Percentiles rank a stretch among this genome's conserved stretches.
Conservation (phyloP, 768 basidiomycete species). For the Auricularia heimuer region DNA sequence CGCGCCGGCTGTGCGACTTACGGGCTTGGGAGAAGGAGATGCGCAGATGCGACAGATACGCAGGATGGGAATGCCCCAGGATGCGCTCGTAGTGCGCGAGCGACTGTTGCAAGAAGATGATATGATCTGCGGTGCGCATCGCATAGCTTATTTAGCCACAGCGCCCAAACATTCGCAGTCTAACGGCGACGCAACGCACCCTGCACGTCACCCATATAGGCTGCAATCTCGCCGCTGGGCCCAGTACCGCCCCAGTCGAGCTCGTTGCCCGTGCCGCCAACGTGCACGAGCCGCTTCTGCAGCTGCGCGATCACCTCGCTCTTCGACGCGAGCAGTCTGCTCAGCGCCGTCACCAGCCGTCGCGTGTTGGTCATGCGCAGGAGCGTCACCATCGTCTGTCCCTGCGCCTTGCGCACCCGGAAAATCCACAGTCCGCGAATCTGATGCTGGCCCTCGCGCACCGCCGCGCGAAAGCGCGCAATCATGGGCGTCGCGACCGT, state of each 20-base stretch:
- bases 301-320: constrained; percentile 73
- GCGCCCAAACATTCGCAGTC: neutral
- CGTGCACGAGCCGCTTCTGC: constrained; percentile 54
- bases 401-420: constrained; percentile 8
- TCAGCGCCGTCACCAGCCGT: constrained; percentile 67
- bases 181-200: constrained; percentile 35
- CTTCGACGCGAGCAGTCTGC: constrained; percentile 68
- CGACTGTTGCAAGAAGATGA: constrained; percentile 75
- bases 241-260: constrained; percentile 22
- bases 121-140: constrained; percentile 55
- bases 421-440: neutral
- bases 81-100: constrained; percentile 82
- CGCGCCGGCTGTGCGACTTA: neutral
- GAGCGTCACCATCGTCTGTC: constrained; percentile 30
- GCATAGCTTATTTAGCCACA: constrained; percentile 4
- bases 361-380: constrained; percentile 72
- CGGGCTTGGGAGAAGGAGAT: constrained; percentile 42
- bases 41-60: constrained; percentile 71
- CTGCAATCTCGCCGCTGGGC: constrained; percentile 48
- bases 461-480: neutral
- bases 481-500: neutral
- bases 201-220: constrained; percentile 88
- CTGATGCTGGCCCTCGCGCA: neutral
- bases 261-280: constrained; percentile 26
- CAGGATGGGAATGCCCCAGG: constrained; percentile 78